A percentile compares a stretch with the other conserved stretches of the same genome.
These are phyloP conservation scores for Penicillium decumbens DNA, from an alignment of 2,329 filamentous ascomycete species.

Conservation along the genomic window DNA sequence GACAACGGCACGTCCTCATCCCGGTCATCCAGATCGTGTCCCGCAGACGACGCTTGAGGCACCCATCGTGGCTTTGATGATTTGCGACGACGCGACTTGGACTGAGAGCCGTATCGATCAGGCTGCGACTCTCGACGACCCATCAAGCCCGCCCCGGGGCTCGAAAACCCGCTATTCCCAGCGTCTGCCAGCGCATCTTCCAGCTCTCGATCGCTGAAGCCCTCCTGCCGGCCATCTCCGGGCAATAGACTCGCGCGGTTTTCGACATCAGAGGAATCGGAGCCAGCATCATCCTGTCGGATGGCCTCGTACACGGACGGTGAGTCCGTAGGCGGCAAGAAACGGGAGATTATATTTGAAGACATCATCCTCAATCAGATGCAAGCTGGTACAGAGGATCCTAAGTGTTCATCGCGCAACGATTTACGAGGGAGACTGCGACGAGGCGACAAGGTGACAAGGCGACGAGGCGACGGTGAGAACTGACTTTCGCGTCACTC, in stretches of 20 bases:
- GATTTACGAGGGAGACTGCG: neutral
- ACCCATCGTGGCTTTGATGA: constrained; percentile 32
- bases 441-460: constrained; percentile 6
- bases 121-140: constrained; percentile 27
- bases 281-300: constrained; percentile 44
- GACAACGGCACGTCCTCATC: constrained; percentile 63
- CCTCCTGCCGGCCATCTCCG: constrained; percentile 47
- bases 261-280: constrained; percentile 44
- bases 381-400: constrained; percentile 1
- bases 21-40: constrained; percentile 46
- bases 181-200: constrained; percentile 53
- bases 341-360: constrained; percentile 41
- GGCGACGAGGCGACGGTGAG: constrained; percentile 8
- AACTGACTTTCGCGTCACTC: constrained; percentile 1
- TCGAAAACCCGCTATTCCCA: constrained; percentile 46
- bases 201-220: constrained; percentile 55
- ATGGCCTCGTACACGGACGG: constrained; percentile 48
- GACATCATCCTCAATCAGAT: constrained; percentile 36
- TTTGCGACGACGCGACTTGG: constrained; percentile 25
- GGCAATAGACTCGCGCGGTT: constrained; percentile 46
- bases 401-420: constrained; percentile 14
- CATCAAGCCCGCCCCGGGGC: constrained; percentile 41
- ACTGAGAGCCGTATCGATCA: constrained; percentile 15
- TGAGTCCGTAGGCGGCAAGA: constrained; percentile 48
- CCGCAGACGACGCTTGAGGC: constrained; percentile 24